Base-by-base conservation (phyloP, 2,329 filamentous ascomycete genomes). In the Hypoxylon sp. region DNA sequence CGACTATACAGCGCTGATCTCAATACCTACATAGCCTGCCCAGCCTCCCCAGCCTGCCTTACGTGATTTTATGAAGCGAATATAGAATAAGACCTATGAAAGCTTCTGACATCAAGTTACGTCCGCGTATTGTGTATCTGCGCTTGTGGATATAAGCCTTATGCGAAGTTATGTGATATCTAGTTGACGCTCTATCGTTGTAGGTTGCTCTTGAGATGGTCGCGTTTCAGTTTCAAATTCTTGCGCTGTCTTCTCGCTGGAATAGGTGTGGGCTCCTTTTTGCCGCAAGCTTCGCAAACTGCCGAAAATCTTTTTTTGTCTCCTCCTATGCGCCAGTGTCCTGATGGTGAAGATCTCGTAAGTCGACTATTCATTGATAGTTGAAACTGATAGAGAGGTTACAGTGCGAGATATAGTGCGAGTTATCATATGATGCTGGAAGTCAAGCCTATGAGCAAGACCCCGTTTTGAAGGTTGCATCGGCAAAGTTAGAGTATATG, bases 401-500 rank as follows among this genome's bases (percentile, higher is more conserved):
- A 67, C 51, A 64, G 67, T 67, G 57, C 35, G 14, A 24, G 31
- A 11, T 8, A 59, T 37, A 60, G 59, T 63, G 50, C 13, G 31
- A 31, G 10, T 2, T 35, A n/a, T 50, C 48, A 35, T 29, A 24
- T 33, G 51, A 42, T 13, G 22, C 14, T 26, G 14, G 17, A 33
- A 26, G 37, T 65, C 61, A 39, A 67, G 59, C 59, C 59, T 61
- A 67, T 63, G 48, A 60, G 33, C 42, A 13, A 50, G 19, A 47
- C 37, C 39, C 52, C 29, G 62, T 58, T 37, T 37, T 57, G 39
- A 57, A 57, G 37, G 22, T 13, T 37, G 35, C 29, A 55, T 8
- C 24, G n/a, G 14, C 11, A 46, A 55, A 48, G n/a, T 59, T 37
- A 8, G 5, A 31, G 29, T 31, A 31, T 22, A 22, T 22, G 19